Conservation (phyloP, 495 filamentous ascomycete genomes). For the Geoglossum glabrum region DNA sequence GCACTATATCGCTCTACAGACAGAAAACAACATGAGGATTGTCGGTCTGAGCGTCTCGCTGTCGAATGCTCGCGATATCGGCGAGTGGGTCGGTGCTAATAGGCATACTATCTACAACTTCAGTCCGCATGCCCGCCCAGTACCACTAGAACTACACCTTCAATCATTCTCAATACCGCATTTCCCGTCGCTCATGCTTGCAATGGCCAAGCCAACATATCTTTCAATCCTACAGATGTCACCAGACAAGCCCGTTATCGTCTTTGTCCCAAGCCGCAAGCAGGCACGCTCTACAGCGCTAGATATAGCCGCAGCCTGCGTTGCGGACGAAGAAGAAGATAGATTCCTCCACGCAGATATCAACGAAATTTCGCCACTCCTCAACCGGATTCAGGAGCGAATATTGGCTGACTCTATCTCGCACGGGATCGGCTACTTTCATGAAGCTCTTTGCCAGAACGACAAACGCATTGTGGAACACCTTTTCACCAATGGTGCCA, state of each 20-base stretch:
- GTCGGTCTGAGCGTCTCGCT: conserved; percentile 83
- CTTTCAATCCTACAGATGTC: conserved; percentile 69
- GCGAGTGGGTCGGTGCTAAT: conserved; percentile 97
- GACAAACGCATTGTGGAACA: conserved; percentile 89
- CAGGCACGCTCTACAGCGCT: conserved; percentile 77
- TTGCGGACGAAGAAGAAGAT: conserved; percentile 82
- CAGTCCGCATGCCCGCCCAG: conserved; percentile 70
- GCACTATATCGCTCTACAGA: conserved; percentile 86
- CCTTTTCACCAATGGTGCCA: conserved; percentile 75
- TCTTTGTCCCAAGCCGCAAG: conserved; percentile 86
- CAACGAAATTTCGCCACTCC: conserved; percentile 60
- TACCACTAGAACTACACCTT: conserved; percentile 83
- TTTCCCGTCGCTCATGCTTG: conserved; percentile 93
- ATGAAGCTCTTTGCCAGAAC: conserved; percentile 70
- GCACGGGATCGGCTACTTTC: conserved; percentile 92
- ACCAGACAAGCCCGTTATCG: conserved; percentile 65
- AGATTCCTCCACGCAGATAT: conserved; percentile 69
- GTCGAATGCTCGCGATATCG: conserved; percentile 79
- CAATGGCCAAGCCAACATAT: conserved; percentile 91
- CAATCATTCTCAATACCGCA: conserved; percentile 93
- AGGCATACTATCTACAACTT: conserved; percentile 99
- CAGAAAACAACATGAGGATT: conserved; percentile 66
- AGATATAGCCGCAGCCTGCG: conserved; percentile 66
- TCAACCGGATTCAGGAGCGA: conserved; percentile 63
- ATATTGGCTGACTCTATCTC: conserved; percentile 79